phyloP scores from a whole-genome alignment of 768 basidiomycete genomes.

The Lentinula raphanica region DNA sequence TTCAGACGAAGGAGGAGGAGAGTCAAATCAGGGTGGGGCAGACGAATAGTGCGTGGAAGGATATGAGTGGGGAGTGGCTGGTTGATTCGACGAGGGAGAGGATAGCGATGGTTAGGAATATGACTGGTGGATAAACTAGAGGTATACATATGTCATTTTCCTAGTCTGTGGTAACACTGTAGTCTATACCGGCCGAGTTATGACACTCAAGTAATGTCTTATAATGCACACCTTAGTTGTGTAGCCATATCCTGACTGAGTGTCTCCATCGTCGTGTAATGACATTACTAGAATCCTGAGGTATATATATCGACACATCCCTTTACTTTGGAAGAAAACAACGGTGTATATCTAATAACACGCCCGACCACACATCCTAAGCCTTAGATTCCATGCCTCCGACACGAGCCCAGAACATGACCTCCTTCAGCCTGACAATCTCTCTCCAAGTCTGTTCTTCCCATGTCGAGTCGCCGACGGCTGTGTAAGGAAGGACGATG shows the following conservation, averaged over 20 bases:
- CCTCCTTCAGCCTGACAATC: slow-evolving; percentile 64
- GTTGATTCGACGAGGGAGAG: not conserved
- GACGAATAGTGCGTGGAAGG: not conserved
- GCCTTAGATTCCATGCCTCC: slow-evolving; percentile 41
- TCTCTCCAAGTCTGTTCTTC: slow-evolving; percentile 86
- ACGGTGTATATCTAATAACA: too few relatives aligned
- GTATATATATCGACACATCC: not conserved
- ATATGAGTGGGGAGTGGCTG: not conserved
- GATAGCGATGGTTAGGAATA: not conserved
- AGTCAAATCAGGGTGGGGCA: not conserved
- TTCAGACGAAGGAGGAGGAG: not conserved
- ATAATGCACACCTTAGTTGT: too few relatives aligned
- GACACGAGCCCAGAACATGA: slow-evolving; percentile 83
- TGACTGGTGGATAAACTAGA: not conserved
- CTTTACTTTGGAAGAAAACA: too few relatives aligned
- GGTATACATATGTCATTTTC: too few relatives aligned
- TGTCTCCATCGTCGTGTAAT: not conserved
- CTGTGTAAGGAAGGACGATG: slow-evolving; percentile 27
- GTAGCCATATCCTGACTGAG: too few relatives aligned
- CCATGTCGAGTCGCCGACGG: slow-evolving; percentile 69
- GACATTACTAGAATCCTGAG: not conserved
- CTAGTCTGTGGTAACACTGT: too few relatives aligned
- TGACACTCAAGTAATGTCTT: too few relatives aligned
- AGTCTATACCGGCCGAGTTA: too few relatives aligned
- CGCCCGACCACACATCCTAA: too few relatives aligned